Conservation (phyloP, 345 rosid genomes). For the Gossypium stocksii region DNA sequence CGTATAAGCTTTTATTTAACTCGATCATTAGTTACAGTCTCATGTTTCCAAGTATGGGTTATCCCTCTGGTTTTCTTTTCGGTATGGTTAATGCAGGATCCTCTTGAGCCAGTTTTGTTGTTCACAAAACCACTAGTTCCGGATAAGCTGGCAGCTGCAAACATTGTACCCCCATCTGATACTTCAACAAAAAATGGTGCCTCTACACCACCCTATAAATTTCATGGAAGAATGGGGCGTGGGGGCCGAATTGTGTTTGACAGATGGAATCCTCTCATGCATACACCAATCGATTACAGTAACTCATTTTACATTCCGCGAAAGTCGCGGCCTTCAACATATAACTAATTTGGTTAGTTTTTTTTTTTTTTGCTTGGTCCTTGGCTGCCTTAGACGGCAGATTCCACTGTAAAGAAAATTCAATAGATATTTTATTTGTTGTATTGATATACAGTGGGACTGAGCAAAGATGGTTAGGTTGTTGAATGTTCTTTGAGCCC, state of each 20-base stretch:
- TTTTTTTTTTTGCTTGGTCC: background rate
- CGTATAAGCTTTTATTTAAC: too few species aligned
- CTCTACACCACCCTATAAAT: slow-evolving; percentile 38
- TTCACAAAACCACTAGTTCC: slow-evolving; percentile 90
- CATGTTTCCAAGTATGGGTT: background rate
- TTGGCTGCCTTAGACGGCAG: background rate
- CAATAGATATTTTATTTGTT: slow-evolving; percentile 9
- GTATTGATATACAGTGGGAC: slow-evolving; percentile 5
- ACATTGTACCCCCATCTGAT: slow-evolving; percentile 74
- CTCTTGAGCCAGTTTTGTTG: slow-evolving; percentile 76
- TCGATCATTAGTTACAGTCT: background rate
- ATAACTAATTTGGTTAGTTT: slow-evolving; percentile 25
- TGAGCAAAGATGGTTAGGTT: background rate
- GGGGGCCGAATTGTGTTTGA: slow-evolving; percentile 93
- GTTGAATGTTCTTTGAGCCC: background rate
- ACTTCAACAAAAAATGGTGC: slow-evolving; percentile 36
- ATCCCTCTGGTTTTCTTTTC: background rate
- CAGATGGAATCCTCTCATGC: slow-evolving; percentile 90
- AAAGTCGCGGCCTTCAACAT: slow-evolving; percentile 48
- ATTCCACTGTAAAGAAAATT: slow-evolving; percentile 8
- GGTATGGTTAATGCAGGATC: slow-evolving; percentile 55
- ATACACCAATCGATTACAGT: slow-evolving; percentile 57
- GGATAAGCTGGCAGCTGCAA: slow-evolving; percentile 80
- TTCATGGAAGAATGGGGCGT: slow-evolving; percentile 89
- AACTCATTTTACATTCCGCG: slow-evolving; percentile 64